Conservation (phyloP, 2,329 filamentous ascomycete species). For the Penicillium sclerotigenum region DNA sequence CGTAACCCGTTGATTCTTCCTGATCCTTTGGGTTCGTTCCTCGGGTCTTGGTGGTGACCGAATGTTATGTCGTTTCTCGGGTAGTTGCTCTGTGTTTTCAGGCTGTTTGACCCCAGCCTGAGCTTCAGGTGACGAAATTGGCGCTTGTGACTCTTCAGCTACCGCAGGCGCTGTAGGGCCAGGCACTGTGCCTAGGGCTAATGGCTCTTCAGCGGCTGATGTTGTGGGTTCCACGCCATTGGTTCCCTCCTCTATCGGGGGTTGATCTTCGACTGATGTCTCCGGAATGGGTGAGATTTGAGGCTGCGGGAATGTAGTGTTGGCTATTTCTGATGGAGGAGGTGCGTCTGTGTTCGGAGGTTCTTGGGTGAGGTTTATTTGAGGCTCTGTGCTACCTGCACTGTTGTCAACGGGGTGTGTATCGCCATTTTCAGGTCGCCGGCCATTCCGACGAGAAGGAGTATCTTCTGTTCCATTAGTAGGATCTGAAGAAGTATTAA, state of each 20-base stretch:
- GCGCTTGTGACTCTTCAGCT: neutral
- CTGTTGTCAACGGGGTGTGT: conserved; percentile 7
- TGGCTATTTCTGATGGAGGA: neutral
- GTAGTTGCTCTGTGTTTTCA: neutral
- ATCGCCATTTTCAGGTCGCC: neutral
- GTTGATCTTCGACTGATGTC: neutral
- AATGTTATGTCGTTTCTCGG: conserved; percentile 1
- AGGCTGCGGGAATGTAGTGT: neutral
- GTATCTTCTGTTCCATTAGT: conserved; percentile 2
- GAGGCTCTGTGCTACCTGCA: neutral
- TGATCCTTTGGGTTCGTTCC: neutral
- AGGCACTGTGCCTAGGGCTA: neutral
- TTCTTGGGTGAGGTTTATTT: neutral
- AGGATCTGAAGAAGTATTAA: conserved; percentile 18
- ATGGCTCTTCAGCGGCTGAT: neutral
- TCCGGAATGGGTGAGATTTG: neutral
- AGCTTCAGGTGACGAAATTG: neutral
- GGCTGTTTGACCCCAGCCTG: neutral
- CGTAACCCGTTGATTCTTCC: neutral
- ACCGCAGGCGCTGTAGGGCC: neutral
- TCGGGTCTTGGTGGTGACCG: conserved; percentile 4
- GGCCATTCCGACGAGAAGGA: conserved; percentile 3
- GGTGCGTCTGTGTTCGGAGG: neutral
- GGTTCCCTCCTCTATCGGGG: neutral
- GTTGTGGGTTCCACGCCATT: neutral